Evolutionary conservation across 176 grass and related monocot genomes (phyloP).

Genomic region (Metroxylon sagu): DNA sequence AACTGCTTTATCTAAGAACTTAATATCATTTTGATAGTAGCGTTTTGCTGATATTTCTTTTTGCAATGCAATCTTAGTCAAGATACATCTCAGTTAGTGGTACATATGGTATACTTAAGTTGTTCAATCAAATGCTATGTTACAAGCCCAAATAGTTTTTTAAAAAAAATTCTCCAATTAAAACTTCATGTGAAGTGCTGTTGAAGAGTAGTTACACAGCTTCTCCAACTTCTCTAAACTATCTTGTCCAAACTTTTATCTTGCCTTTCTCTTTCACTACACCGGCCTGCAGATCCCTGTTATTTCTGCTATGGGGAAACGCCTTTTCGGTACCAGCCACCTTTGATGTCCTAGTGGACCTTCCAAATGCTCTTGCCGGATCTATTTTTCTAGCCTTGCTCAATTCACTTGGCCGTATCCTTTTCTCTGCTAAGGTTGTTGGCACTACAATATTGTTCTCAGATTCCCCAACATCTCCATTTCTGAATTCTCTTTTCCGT

Average conservation of each 20-base stretch:
- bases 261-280: constrained; percentile 22
- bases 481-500: constrained; percentile 42
- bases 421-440: constrained; percentile 31
- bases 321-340: constrained; percentile 25
- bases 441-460: constrained; percentile 32
- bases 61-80: too few relatives aligned
- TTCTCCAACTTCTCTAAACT: constrained; percentile 2
- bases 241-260: constrained; percentile 56
- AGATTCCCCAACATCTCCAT: constrained; percentile 22
- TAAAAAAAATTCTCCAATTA: too few relatives aligned
- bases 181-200: too few relatives aligned
- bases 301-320: constrained; percentile 16
- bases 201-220: too few relatives aligned
- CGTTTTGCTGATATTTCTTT: too few relatives aligned
- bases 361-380: constrained; percentile 27
- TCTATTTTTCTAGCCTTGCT: constrained; percentile 39
- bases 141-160: too few relatives aligned
- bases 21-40: too few relatives aligned
- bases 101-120: too few relatives aligned
- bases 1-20: too few relatives aligned
- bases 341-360: constrained; percentile 39
- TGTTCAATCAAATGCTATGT: too few relatives aligned
- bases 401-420: constrained; percentile 36
- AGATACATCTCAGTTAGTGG: too few relatives aligned
- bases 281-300: constrained; percentile 29